phyloP scores from a whole-genome alignment of 345 rosid genomes.

The Tarenaya hassleriana region DNA sequence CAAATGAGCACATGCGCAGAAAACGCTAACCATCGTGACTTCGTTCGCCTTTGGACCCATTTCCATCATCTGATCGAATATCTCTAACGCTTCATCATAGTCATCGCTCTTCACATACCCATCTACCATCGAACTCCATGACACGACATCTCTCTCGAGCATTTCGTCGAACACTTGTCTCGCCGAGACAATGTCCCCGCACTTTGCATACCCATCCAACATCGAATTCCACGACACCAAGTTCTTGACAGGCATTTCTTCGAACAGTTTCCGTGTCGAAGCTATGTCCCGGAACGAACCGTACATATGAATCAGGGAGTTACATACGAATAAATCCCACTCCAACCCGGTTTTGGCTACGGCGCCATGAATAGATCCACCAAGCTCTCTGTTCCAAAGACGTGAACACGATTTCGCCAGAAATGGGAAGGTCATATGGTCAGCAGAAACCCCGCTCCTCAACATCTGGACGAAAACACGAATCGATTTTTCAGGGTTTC shows the following conservation, averaged over 20 bases:
- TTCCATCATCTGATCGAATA: slow-evolving; percentile 51
- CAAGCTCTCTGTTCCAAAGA: slow-evolving; percentile 35
- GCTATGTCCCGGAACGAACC: slow-evolving; percentile 42
- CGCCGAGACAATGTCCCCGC: slow-evolving; percentile 49
- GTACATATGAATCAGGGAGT: slow-evolving; percentile 65
- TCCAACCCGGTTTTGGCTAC: slow-evolving; percentile 45
- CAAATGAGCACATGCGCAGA: slow-evolving; percentile 81
- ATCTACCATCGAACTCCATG: slow-evolving; percentile 85
- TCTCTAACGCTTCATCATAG: slow-evolving; percentile 47
- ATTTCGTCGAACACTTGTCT: slow-evolving; percentile 51
- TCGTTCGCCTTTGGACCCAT: slow-evolving; percentile 54
- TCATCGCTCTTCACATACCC: slow-evolving; percentile 65
- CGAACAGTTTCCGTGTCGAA: slow-evolving; percentile 57
- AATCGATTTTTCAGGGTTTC: slow-evolving; percentile 44
- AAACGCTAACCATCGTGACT: slow-evolving; percentile 81
- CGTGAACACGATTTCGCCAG: slow-evolving; percentile 61
- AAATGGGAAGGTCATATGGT: slow-evolving; percentile 73
- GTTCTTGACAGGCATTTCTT: slow-evolving; percentile 49
- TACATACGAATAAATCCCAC: slow-evolving; percentile 50
- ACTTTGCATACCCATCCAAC: slow-evolving; percentile 69
- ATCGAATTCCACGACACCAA: slow-evolving; percentile 77
- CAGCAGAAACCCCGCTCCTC: slow-evolving; percentile 42
- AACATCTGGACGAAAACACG: slow-evolving; percentile 48
- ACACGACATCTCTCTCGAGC: slow-evolving; percentile 61
- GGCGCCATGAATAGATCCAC: slow-evolving; percentile 39